phyloP scores from a whole-genome alignment of 805 yeast species.

The Dipodascus geniculatus region DNA sequence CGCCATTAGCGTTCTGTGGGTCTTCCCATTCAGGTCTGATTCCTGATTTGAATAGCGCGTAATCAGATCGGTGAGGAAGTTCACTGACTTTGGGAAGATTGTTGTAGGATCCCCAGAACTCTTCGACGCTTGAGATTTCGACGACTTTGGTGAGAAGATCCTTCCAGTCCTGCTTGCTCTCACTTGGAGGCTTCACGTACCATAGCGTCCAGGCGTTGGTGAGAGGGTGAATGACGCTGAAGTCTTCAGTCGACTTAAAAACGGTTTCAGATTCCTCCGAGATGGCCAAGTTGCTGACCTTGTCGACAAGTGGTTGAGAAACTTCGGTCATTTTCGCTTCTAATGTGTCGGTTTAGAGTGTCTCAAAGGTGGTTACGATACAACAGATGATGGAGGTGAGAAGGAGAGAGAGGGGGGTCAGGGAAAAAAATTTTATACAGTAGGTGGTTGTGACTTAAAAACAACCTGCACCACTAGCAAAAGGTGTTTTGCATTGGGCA shows the following conservation, averaged over 20 bases:
- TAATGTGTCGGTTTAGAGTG: not conserved
- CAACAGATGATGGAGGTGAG: too few species aligned
- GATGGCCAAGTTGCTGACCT: slow-evolving; percentile 15
- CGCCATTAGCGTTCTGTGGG: slow-evolving; percentile 73
- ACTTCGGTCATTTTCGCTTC: slow-evolving; percentile 4
- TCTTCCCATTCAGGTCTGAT: slow-evolving; percentile 99
- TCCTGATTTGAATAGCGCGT: slow-evolving; percentile 88
- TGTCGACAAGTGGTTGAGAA: slow-evolving; percentile 9
- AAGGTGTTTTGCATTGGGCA: not conserved
- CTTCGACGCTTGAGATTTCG: slow-evolving; percentile 89
- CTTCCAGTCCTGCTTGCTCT: slow-evolving; percentile 69
- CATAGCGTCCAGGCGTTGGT: slow-evolving; percentile 90
- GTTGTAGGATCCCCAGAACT: slow-evolving; percentile 96
- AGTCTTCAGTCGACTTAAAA: slow-evolving; percentile 38
- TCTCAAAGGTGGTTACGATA: not conserved
- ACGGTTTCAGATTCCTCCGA: slow-evolving; percentile 30
- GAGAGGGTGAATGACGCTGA: slow-evolving; percentile 78
- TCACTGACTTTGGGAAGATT: slow-evolving; percentile 87
- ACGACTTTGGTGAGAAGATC: slow-evolving; percentile 88
- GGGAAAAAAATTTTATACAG: not conserved
- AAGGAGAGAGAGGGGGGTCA: not conserved
- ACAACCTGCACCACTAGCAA: not conserved
- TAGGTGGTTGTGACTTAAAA: not conserved
- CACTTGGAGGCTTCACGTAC: slow-evolving; percentile 88
- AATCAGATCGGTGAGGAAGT: slow-evolving; percentile 84